phyloP scores from a whole-genome alignment of 1,284 basidiomycete species.

The Moesziomyces sp. region DNA sequence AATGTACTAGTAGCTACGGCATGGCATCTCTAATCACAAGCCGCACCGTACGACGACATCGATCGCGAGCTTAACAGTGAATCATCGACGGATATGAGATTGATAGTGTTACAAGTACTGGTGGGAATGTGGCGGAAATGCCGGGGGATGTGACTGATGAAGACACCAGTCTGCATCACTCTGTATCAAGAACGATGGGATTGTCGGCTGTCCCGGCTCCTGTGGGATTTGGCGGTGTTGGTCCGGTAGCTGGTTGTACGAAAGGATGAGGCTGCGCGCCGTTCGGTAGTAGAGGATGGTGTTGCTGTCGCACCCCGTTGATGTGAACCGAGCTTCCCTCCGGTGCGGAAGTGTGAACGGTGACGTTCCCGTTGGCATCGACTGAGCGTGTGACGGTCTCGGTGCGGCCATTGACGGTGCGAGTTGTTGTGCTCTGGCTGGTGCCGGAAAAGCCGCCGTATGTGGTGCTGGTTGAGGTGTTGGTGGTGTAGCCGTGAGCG shows the following conservation, averaged over 20 bases:
- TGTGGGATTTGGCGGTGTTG: not conserved
- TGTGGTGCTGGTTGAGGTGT: slow-evolving; percentile 18
- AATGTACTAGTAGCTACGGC: not conserved
- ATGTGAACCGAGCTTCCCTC: slow-evolving; percentile 55
- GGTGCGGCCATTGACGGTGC: slow-evolving; percentile 55
- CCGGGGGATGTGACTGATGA: not conserved
- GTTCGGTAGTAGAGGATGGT: slow-evolving; percentile 37
- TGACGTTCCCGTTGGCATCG: slow-evolving; percentile 55
- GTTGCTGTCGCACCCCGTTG: slow-evolving; percentile 53
- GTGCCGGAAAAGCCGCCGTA: slow-evolving; percentile 26
- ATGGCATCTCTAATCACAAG: not conserved
- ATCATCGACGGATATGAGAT: no score
- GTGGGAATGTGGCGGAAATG: no score
- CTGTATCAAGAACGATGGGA: slow-evolving; percentile 37
- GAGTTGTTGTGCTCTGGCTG: slow-evolving; percentile 48
- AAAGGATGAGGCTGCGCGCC: not conserved
- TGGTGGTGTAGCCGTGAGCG: slow-evolving; percentile 8
- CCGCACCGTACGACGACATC: not conserved
- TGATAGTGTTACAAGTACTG: no score
- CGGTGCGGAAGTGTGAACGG: slow-evolving; percentile 52
- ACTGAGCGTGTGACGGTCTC: slow-evolving; percentile 58
- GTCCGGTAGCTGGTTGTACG: slow-evolving; percentile 4
- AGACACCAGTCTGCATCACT: not conserved
- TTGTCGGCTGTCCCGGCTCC: slow-evolving; percentile 17
- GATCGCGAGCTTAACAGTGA: no score